phyloP scores from a whole-genome alignment of 139 green algal genomes.

The Yamagishiella unicocca region DNA sequence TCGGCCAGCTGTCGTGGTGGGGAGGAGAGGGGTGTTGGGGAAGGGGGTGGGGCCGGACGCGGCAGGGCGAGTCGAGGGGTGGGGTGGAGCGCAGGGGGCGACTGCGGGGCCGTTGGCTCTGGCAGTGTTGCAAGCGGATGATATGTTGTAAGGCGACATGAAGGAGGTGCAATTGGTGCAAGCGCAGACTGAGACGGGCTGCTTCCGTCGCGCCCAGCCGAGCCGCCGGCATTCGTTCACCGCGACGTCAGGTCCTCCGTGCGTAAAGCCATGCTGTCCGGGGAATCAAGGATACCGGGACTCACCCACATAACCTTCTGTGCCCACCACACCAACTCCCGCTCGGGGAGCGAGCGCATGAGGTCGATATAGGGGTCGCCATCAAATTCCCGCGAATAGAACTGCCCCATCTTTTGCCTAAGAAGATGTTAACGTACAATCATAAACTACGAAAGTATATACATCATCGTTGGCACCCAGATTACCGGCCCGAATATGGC shows the following conservation, averaged over 20 bases:
- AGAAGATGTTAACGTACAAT: neutral
- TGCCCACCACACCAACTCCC: constrained; percentile 74
- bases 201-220: neutral
- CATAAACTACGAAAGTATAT: too few species aligned
- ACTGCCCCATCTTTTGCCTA: constrained; percentile 65
- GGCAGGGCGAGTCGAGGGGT: neutral
- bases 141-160: neutral
- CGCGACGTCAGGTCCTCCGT: too few species aligned
- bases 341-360: constrained; percentile 72
- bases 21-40: neutral
- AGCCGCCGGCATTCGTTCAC: neutral
- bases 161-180: neutral
- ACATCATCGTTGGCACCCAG: too few species aligned
- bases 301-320: constrained; percentile 79
- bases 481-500: too few species aligned
- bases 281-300: too few species aligned
- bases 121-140: neutral
- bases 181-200: neutral
- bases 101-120: neutral
- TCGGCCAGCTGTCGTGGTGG: constrained; percentile 61
- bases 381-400: constrained; percentile 69
- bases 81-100: neutral
- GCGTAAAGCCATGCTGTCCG: too few species aligned
- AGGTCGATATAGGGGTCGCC: constrained; percentile 77
- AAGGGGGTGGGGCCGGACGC: neutral